Evolutionary conservation across 192 early-diverging fungal genomes (phyloP).

Genomic region (Umbelopsis sp.): DNA sequence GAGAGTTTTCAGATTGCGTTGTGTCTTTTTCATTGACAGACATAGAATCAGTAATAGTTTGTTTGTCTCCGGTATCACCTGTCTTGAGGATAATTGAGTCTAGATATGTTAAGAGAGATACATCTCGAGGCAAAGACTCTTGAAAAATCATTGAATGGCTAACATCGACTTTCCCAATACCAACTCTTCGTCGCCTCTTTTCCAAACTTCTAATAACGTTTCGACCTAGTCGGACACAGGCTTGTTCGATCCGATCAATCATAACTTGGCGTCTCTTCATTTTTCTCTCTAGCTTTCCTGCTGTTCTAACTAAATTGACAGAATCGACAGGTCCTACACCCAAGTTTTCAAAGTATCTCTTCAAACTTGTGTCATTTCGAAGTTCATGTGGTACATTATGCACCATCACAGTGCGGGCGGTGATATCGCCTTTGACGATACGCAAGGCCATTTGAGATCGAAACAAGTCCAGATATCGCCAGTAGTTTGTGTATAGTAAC

Average conservation of each 20-base stretch:
- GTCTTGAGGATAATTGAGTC: neutral
- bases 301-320: slow-evolving; percentile 27
- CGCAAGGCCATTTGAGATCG: slow-evolving; percentile 28
- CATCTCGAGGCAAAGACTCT: neutral
- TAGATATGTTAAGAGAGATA: neutral
- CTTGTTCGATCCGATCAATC: slow-evolving; percentile 28
- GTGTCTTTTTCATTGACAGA: neutral
- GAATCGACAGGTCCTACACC: slow-evolving; percentile 25
- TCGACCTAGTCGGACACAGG: slow-evolving; percentile 21
- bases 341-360: slow-evolving; percentile 19
- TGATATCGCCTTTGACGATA: neutral
- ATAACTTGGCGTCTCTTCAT: slow-evolving; percentile 21
- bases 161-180: slow-evolving; percentile 2
- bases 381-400: slow-evolving; percentile 29
- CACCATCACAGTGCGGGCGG: slow-evolving; percentile 30
- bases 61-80: neutral
- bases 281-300: slow-evolving; percentile 21
- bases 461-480: slow-evolving; percentile 55
- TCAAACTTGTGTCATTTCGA: slow-evolving; percentile 17
- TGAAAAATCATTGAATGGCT: neutral
- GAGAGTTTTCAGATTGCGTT: neutral
- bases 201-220: slow-evolving; percentile 7
- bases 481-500: slow-evolving; percentile 56
- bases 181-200: neutral
- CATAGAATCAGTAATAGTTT: neutral